Evolutionary conservation across 495 filamentous ascomycete genomes (phyloP), one percentile per base, ranked within the genome.

Genomic region (Venustampulla echinocandica): DNA sequence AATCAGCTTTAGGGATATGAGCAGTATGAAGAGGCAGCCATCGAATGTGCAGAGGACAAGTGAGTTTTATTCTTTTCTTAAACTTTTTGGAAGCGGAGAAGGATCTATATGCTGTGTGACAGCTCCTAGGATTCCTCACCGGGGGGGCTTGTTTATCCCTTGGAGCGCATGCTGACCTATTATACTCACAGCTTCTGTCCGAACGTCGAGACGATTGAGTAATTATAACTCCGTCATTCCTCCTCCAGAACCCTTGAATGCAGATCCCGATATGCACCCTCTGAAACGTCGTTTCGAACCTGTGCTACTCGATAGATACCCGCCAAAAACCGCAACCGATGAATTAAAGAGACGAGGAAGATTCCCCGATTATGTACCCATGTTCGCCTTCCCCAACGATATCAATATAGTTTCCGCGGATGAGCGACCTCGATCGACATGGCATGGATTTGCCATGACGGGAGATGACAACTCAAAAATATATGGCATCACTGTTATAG

Each of bases 401-500:
- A 87, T 98, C 55, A 87, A 87, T 46, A 90, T 98, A 42, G 85
- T 97, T 6, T 95, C 92, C 7, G 87, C 87, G 1, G 92, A 98
- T 58, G 89, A 97, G 59, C 76, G 87, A 50, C 92, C 92, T 1
- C 73, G 89, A 44, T 84, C 92, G 34, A 95, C 90, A 17, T 98
- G 92, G 92, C 92, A 98, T 70, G 92, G 92, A 33, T 98, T 97
- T 61, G 88, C 86, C 47, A 97, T 98, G 92, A 98, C 92, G 3
- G 85, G 82, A 33, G 82, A 82, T 25, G 92, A 97, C 60, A 90
- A 86, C 52, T 85, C 87, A 32, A 89, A 87, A 55, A 72, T 97
- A 15, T 89, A 98, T 58, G 92, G 87, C 21, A 85, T 97, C 48
- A 89, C 85, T 53, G 72, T 96, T 46, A 92, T 88, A 42, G 75